Evolutionary conservation across 2,329 filamentous ascomycete genomes (phyloP), one percentile per base, ranked within the genome.

Genomic region (Cyanodermella asteris): DNA sequence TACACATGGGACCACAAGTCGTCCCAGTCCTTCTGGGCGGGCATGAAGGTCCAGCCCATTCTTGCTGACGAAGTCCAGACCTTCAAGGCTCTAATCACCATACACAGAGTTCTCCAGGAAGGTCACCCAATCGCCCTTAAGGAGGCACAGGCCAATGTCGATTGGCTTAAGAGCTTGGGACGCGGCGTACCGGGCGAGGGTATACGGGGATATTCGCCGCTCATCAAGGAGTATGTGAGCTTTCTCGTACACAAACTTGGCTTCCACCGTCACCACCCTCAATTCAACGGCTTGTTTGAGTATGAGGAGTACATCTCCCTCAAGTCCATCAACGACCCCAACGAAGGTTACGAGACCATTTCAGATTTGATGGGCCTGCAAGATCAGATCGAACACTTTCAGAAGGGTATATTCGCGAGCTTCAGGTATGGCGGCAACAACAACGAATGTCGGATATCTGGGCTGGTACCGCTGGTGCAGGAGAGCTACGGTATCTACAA

Each of bases 401-500:
- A 97, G 49, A 97, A 94, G 54, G 62, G 97, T 35, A 87, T 94
- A 42, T 97, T 94, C 52, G 87, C 87, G 4, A 81, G 94, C 50
- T 94, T 97, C 53, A 72, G 82, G 31, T 69, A 72, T 36, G 76
- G 82, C 14, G 72, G 75, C 15, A 24, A 24, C 23, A 97, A 94
- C 41, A 97, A 94, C 42, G 87, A 97, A 49, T 94, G 84, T 49
- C 67, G 84, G 33, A 97, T 97, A 41, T 90, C 84, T 9, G 78
- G 87, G 2, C 55, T 97, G 26, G 82, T 94, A 13, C 80, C 82
- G 3, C 56, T 97, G 21, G 87, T 97, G 3, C 80, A 91, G 46
- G 87, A 97, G 56, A 94, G 81, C 46, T 97, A 94, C 50, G 87
- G 87, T 23, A 94, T 97, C 38, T 97, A 97, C 61, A 94, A 94